Base-by-base conservation (phyloP, 2,329 filamentous ascomycete genomes). In the Alternaria angustiovoidea region DNA sequence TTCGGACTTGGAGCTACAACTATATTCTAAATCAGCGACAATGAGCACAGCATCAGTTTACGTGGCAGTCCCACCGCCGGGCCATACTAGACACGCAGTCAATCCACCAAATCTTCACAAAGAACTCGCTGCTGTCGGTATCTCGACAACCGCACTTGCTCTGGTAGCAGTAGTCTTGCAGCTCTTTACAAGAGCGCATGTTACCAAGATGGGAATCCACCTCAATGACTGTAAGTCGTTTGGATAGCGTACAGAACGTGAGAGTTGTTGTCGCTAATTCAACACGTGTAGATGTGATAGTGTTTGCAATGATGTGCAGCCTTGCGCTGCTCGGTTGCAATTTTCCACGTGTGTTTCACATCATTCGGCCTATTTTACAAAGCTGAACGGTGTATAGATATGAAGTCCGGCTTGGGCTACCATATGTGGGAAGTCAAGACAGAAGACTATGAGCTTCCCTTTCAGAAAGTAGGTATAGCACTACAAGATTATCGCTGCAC, bases 241-340 rank as follows among this genome's bases (percentile, higher is more conserved):
- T 26, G 5, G 11, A 47, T 8, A n/a, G 11, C 30, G 5, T 20
- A 18, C 43, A 4, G 16, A 46, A 30, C 12, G 8, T 20, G 18
- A 30, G 8, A 18, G 11, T 20, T n/a, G 20, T 46, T 5, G 5
- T 4, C 26, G 26, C 26, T 47, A 20, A 47, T 5, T 14, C 5
- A 7, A 16, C 2, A 18, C 26, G 7, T 26, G 5, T 11, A 53
- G 51, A 53, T 7, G 22, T 53, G 18, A 14, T 42, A 53, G 38
- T 43, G 1, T 43, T 26, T 22, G 51, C 51, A 6, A 53, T 53
- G 51, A 1, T 7, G 5, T 53, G 28, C 26, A 53, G 39, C 26
- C 51, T 53, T 34, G 51, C 51, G 26, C 26, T 53, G 20, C 39
- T 53, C 3, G 51, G 38, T 7, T 43, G 39, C 18, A 53, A 53